Evolutionary conservation across 2,329 filamentous ascomycete genomes (phyloP), one percentile per base, ranked within the genome.

Genomic region (Mycogone perniciosa): DNA sequence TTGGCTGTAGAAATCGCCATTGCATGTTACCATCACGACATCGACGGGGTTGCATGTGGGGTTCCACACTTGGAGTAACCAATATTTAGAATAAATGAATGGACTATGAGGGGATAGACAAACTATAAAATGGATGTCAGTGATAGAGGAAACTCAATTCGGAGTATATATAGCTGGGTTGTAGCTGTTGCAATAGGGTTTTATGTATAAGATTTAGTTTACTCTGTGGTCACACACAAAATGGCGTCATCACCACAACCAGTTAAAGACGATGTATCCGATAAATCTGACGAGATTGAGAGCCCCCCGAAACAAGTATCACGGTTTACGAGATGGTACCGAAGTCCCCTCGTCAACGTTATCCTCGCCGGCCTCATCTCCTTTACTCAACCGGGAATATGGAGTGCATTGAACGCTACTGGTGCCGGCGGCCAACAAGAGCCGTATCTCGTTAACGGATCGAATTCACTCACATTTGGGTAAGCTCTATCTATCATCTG

Each of bases 391-490:
- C 74, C 74, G 0, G 74, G 74, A 0, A 60, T 81, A 3, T 80
- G 77, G 76, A 79, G 77, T 59, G 77, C 77, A 1, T 77, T 80
- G 73, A 79, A 76, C 54, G 66, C 69, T 1, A 63, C 77, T 5
- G 76, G 77, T 11, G 77, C 76, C 1, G 76, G 76, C 37, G 76
- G 76, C 29, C 73, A 73, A 2, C 35, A 53, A 37, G 46, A 41
- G n/a, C 51, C 51, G 34, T 53, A 31, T 20, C 43, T 53, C 9
- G 72, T 77, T 44, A 77, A 77, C 49, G 74, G 73, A 0, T 75
- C 73, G n/a, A 78, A 77, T 53, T 69, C 72, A 1, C 60, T 78
- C 3, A 69, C 76, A 6, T 78, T 76, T 42, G 72, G 66, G 1
- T 75, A 64, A 69, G 68, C 4, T 62, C 76, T 41, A 62, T 75